phyloP scores from a whole-genome alignment of 1,284 basidiomycete species.

The Boletus sp. region DNA sequence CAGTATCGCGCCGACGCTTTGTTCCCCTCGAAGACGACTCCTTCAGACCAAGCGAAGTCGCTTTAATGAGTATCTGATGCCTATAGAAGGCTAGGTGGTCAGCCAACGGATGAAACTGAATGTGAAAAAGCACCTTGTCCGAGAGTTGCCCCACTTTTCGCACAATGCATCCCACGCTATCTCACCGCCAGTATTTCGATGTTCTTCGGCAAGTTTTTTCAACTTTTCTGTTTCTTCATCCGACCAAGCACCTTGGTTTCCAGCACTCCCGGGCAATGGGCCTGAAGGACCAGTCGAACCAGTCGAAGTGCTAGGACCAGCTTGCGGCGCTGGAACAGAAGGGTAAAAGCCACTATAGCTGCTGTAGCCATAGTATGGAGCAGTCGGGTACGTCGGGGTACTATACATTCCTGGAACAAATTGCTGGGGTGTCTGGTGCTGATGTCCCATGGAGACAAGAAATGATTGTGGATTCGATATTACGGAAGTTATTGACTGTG shows the following conservation, averaged over 20 bases:
- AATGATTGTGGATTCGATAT: conserved; percentile 73
- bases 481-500: conserved; percentile 42
- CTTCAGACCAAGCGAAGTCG: conserved; percentile 72
- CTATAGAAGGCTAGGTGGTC: conserved; percentile 40
- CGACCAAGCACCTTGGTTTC: conserved; percentile 73
- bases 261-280: conserved; percentile 43
- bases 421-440: conserved; percentile 39
- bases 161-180: conserved; percentile 80
- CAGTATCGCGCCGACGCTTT: conserved; percentile 62
- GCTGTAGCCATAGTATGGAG: conserved; percentile 58
- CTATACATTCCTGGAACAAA: conserved; percentile 47
- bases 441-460: conserved; percentile 61
- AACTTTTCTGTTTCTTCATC: conserved; percentile 72
- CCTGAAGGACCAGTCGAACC: conserved; percentile 24
- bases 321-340: conserved; percentile 25
- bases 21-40: conserved; percentile 67
- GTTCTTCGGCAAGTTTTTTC: conserved; percentile 67
- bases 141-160: conserved; percentile 67
- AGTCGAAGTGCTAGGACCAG: conserved; percentile 35
- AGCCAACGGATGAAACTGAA: conserved; percentile 13
- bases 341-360: conserved; percentile 43
- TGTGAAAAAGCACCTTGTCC: conserved; percentile 56
- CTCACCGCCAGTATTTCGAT: conserved; percentile 53
- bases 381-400: conserved; percentile 54
- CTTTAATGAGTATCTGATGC: conserved; percentile 79